phyloP scores from a whole-genome alignment of 2,329 filamentous ascomycete genomes.

The Trichoderma hamatum region DNA sequence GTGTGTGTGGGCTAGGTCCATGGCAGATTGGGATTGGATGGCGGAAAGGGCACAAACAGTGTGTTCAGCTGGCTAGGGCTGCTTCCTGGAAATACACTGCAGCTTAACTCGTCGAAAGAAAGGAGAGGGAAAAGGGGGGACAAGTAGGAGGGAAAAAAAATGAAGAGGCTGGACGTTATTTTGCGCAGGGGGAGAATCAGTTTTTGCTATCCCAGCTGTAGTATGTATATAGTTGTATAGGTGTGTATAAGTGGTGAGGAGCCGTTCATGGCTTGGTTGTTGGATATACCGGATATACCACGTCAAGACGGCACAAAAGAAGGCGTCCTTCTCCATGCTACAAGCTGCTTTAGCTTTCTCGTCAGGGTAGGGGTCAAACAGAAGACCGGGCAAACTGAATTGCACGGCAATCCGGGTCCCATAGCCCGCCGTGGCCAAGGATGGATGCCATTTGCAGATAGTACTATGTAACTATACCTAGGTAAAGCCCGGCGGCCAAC shows the following conservation, averaged over 20 bases:
- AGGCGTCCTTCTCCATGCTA: neutral
- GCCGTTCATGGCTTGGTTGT: neutral
- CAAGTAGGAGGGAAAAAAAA: neutral
- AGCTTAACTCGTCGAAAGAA: too few relatives aligned
- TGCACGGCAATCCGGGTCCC: neutral
- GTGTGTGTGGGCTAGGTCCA: neutral
- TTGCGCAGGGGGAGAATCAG: neutral
- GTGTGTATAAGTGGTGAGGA: neutral
- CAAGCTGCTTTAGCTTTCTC: neutral
- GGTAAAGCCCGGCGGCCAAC: neutral
- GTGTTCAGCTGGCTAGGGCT: constrained; percentile 23
- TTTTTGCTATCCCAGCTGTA: neutral
- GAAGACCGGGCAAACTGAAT: neutral
- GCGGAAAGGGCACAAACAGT: neutral
- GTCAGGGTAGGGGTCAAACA: neutral
- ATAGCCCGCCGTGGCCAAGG: too few relatives aligned
- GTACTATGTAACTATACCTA: neutral
- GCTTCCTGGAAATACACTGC: too few relatives aligned
- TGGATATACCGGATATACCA: too few relatives aligned
- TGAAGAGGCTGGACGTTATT: neutral
- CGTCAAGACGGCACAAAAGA: neutral
- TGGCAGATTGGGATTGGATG: constrained; percentile 2
- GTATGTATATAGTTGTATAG: too few relatives aligned
- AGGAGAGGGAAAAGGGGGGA: neutral
- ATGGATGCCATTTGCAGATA: neutral